phyloP scores from a whole-genome alignment of 768 basidiomycete species.

The Lactarius hatsudake region DNA sequence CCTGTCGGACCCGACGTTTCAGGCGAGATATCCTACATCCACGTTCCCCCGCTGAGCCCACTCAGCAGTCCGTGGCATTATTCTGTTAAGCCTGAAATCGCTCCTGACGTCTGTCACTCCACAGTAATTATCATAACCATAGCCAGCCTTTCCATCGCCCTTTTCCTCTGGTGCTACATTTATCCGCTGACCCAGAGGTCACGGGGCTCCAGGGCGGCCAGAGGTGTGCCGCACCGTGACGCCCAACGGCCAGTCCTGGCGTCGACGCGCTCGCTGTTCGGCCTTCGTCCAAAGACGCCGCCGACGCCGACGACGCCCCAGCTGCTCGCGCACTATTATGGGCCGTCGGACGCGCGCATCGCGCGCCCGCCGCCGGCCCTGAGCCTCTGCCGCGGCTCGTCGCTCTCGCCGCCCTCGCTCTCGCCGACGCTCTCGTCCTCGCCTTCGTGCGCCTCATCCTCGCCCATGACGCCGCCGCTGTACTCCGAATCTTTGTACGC shows the following conservation, averaged over 20 bases:
- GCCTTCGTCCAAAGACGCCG: neutral
- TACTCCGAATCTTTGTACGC: neutral
- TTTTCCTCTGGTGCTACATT: slow-evolving; percentile 23
- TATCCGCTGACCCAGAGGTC: slow-evolving; percentile 12
- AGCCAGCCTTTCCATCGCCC: slow-evolving; percentile 9
- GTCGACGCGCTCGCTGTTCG: slow-evolving; percentile 12
- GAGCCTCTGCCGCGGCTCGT: slow-evolving; percentile 6
- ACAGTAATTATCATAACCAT: slow-evolving; percentile 10
- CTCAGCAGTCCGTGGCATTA: slow-evolving; percentile 10
- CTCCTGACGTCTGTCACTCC: neutral
- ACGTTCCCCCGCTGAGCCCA: slow-evolving; percentile 15
- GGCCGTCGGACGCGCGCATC: slow-evolving; percentile 15
- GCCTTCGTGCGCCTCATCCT: neutral
- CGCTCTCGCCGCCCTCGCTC: slow-evolving; percentile 1
- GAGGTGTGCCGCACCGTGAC: neutral
- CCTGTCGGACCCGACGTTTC: slow-evolving; percentile 16
- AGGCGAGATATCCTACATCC: slow-evolving; percentile 18
- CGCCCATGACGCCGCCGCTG: neutral
- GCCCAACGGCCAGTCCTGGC: neutral
- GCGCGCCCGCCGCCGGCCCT: slow-evolving; percentile 17
- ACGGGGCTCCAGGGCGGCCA: neutral
- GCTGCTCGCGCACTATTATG: slow-evolving; percentile 18
- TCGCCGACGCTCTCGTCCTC: slow-evolving; percentile 1
- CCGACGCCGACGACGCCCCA: slow-evolving; percentile 6
- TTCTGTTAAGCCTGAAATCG: neutral